Evolutionary conservation across 768 basidiomycete genomes (phyloP).

Genomic region (Tylopilus rubrobrunneus): DNA sequence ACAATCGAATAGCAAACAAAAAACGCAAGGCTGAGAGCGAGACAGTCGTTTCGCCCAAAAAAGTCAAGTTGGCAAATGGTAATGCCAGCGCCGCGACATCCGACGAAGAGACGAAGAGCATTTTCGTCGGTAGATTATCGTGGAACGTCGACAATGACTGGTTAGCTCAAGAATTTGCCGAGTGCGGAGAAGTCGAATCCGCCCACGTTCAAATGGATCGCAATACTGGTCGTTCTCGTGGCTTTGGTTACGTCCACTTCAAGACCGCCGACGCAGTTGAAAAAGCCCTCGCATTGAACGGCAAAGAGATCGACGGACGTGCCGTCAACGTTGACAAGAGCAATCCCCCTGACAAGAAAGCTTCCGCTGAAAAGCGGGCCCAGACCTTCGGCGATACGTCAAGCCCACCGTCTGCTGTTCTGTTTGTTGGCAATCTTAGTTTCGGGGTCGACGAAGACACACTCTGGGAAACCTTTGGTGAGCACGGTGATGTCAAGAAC

Average conservation of each 20-base stretch:
- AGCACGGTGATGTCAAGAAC: constrained; percentile 78
- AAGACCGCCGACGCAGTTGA: constrained; percentile 65
- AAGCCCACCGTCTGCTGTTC: constrained; percentile 62
- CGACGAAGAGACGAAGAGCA: constrained; percentile 53
- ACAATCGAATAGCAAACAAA: constrained; percentile 28
- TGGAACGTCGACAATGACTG: constrained; percentile 98
- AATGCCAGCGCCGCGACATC: constrained; percentile 33
- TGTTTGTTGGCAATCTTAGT: constrained; percentile 91
- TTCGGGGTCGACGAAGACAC: constrained; percentile 77
- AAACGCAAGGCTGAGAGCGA: constrained; percentile 83
- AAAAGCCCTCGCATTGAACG: constrained; percentile 76
- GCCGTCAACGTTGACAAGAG: constrained; percentile 83
- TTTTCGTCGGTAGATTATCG: constrained; percentile 91
- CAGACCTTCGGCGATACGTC: constrained; percentile 71
- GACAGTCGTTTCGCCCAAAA: constrained; percentile 63
- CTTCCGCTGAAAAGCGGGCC: constrained; percentile 64
- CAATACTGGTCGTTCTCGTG: constrained; percentile 75
- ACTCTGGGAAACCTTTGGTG: constrained; percentile 87
- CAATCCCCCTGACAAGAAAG: constrained; percentile 52
- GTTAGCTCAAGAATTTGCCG: constrained; percentile 85
- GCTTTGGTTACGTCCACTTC: constrained; percentile 84
- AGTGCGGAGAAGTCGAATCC: constrained; percentile 84
- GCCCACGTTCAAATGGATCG: constrained; percentile 87
- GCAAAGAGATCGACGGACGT: constrained; percentile 90
- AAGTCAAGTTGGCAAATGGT: constrained; percentile 70